Evolutionary conservation across 1,284 basidiomycete genomes (phyloP), one percentile per base, ranked within the genome.

Genomic region (Fomes fomentarius): DNA sequence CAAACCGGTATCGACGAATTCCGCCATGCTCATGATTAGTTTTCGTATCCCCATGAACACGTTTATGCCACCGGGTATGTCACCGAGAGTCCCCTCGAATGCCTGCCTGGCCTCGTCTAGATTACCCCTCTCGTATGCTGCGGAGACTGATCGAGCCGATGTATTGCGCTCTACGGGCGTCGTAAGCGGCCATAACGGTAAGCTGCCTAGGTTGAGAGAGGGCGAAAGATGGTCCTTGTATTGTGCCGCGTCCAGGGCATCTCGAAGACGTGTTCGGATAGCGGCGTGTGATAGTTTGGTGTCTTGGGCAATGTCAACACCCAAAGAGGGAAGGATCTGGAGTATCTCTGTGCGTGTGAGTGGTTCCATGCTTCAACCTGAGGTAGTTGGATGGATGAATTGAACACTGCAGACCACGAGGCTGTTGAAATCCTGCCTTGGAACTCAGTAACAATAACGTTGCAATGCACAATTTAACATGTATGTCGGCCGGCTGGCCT

Each of bases 31-130:
- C 55, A 72, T 59, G 12, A 73, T 24, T 24, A 65, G 69, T 57
- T 74, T 68, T n/a, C 73, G 66, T 34, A 73, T 59, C 50, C 75
- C 72, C 54, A 61, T 65, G 52, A 75, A 72, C 0, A 69, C 67
- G 31, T 71, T 67, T 40, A 65, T 61, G 52, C 12, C 21, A 11
- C n/a, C 38, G 38, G 38, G 4, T 14, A 19, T 11, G 21, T 24
- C 21, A 7, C 38, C 38, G 3, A 17, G n/a, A 8, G 14, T 5
- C 38, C 19, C 30, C 10, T 39, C 26, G 6, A 47, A 47, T 0
- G 33, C 17, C 26, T 25, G 44, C 30, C 17, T 10, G 5, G 42
- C 46, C 42, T 63, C 61, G 4, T 47, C 31, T 15, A 60, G 11
- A 47, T 62, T 59, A n/a, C 46, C 48, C 40, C 60, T 34, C 11